A percentile compares a stretch with the other conserved stretches of the same genome.
These are phyloP conservation scores for Nakaseomyces glabratus DNA, from an alignment of 1,139 yeast species.

Conservation along the genomic window DNA sequence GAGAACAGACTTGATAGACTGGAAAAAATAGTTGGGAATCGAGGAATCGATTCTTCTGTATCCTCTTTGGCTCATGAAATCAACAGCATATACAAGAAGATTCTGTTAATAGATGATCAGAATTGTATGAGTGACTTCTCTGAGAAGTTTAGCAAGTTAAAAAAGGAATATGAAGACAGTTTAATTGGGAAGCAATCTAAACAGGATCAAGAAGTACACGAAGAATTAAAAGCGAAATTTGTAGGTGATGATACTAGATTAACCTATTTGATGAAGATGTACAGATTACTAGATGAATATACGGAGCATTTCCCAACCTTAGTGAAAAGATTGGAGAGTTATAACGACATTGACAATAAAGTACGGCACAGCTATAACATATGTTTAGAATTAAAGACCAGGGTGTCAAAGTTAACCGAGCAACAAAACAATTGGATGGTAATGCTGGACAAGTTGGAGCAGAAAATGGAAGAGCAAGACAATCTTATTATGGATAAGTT, in stretches of 20 bases:
- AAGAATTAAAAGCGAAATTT: slow-evolving; percentile 20
- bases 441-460: slow-evolving; percentile 34
- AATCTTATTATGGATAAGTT: slow-evolving; percentile 8
- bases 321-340: slow-evolving; percentile 37
- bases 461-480: slow-evolving; percentile 32
- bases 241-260: slow-evolving; percentile 27
- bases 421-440: slow-evolving; percentile 39
- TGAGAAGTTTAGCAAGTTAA: slow-evolving; percentile 35
- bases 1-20: slow-evolving; percentile 14
- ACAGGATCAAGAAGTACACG: slow-evolving; percentile 24
- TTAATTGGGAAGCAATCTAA: slow-evolving; percentile 18
- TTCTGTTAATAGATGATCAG: slow-evolving; percentile 6
- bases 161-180: slow-evolving; percentile 26
- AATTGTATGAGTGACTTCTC: slow-evolving; percentile 21
- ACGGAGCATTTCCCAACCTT: slow-evolving; percentile 36
- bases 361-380: slow-evolving; percentile 46
- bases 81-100: slow-evolving; percentile 20
- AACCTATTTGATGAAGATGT: slow-evolving; percentile 34
- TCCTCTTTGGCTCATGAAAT: slow-evolving; percentile 16
- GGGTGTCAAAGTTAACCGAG: slow-evolving; percentile 31
- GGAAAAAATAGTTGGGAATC: slow-evolving; percentile 3
- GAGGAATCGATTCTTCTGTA: not conserved
- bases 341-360: slow-evolving; percentile 40
- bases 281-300: slow-evolving; percentile 35
- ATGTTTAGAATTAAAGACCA: slow-evolving; percentile 40